Percentiles rank a stretch among this genome's conserved stretches.
phyloP scores from a whole-genome alignment of 2,329 filamentous ascomycete genomes.

The Cladosporium austrohemisphaericum region DNA sequence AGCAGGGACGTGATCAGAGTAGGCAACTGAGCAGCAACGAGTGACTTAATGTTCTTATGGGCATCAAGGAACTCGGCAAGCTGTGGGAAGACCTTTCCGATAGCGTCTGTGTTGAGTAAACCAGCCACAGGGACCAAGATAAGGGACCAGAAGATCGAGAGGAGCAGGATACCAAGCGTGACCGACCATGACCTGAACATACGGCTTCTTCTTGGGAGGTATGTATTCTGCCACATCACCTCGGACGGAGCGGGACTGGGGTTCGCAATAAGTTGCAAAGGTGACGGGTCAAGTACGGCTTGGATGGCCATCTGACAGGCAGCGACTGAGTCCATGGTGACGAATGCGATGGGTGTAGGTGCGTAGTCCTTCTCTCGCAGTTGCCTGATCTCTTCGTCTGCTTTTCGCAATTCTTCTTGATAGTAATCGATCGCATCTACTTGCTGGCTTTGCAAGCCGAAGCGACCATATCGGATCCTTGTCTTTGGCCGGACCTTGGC shows the following conservation, averaged over 20 bases:
- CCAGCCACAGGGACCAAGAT: slow-evolving; percentile 76
- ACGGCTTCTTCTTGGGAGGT: slow-evolving; percentile 68
- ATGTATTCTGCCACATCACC: slow-evolving; percentile 94
- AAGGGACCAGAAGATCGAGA: slow-evolving; percentile 85
- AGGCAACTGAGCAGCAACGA: slow-evolving; percentile 84
- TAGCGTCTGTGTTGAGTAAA: slow-evolving; percentile 75
- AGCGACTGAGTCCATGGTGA: slow-evolving; percentile 95
- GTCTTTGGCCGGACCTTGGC: slow-evolving; percentile 59
- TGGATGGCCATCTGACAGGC: slow-evolving; percentile 94
- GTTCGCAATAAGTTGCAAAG: slow-evolving; percentile 79
- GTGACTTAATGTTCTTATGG: slow-evolving; percentile 67
- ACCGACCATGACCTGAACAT: slow-evolving; percentile 78
- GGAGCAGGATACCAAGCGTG: slow-evolving; percentile 73
- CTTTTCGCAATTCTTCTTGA: slow-evolving; percentile 72
- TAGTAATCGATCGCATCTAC: slow-evolving; percentile 95
- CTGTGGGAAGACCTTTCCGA: slow-evolving; percentile 66
- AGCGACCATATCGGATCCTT: slow-evolving; percentile 72
- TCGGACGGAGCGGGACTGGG: slow-evolving; percentile 84
- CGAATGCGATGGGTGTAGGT: slow-evolving; percentile 81
- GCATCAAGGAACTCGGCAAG: slow-evolving; percentile 64
- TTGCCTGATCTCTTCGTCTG: slow-evolving; percentile 70
- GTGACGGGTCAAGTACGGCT: slow-evolving; percentile 85
- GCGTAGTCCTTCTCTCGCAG: slow-evolving; percentile 73
- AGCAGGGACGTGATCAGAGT: slow-evolving; percentile 81
- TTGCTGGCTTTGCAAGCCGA: slow-evolving; percentile 66